A percentile compares a stretch with the other conserved stretches of the same genome.
Evolutionary conservation across 805 yeast species (phyloP).

Genomic region (Metschnikowia arizonensis): DNA sequence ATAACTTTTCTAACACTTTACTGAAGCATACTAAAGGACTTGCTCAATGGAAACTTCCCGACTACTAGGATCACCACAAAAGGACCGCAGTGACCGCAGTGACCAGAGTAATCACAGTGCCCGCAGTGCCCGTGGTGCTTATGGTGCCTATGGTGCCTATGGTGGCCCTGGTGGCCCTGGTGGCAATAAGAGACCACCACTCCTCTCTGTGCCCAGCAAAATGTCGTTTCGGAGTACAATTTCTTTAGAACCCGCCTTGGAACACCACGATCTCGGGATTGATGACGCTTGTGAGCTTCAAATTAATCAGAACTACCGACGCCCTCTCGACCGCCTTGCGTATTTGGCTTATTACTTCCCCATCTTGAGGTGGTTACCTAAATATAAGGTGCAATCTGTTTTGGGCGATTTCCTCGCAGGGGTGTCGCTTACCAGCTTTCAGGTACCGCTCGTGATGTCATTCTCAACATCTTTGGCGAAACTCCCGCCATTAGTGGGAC

Average conservation of each 20-base stretch:
- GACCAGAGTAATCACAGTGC: no score
- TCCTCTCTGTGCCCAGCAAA: constrained; percentile 26
- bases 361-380: constrained; percentile 30
- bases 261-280: constrained; percentile 14
- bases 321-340: constrained; percentile 21
- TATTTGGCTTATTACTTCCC: constrained; percentile 33
- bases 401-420: constrained; percentile 33
- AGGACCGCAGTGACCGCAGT: not conserved
- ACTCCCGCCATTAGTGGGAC: constrained; percentile 76
- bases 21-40: no score
- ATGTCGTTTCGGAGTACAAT: constrained; percentile 21
- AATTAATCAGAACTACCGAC: constrained; percentile 7
- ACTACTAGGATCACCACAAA: not conserved
- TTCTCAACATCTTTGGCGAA: constrained; percentile 82
- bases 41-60: not conserved
- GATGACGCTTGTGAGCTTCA: constrained; percentile 5
- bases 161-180: no score
- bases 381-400: constrained; percentile 17
- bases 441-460: constrained; percentile 52
- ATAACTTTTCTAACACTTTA: no score
- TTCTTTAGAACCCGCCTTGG: constrained; percentile 15
- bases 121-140: no score
- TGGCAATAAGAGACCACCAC: constrained; percentile 21
- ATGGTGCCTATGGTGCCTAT: no score
- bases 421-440: constrained; percentile 31